These are phyloP conservation scores for Sechiopsis laciniata DNA, from an alignment of 306 rosid genomes.

Conservation along the genomic window DNA sequence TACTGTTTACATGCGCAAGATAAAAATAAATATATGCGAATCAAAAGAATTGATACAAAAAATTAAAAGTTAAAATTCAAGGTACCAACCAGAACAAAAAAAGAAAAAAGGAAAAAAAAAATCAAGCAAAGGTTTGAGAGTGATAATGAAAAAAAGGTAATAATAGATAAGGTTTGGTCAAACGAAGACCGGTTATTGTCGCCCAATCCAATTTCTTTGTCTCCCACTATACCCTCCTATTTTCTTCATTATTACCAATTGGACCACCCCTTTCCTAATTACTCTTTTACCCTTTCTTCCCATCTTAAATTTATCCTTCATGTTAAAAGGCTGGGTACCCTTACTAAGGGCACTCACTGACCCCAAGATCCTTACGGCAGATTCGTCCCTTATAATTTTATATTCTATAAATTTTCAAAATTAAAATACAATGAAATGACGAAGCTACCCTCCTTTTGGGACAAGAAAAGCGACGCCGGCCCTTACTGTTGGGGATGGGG, in stretches of 20 bases:
- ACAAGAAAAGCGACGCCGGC: neutral
- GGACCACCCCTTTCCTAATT: neutral
- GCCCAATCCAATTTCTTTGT: neutral
- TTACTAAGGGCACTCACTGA: neutral
- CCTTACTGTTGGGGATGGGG: neutral
- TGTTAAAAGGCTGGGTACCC: neutral
- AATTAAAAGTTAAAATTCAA: neutral
- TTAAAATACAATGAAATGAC: neutral
- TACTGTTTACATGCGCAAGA: too few relatives aligned
- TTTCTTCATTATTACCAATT: constrained; percentile 2
- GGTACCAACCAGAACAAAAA: too few relatives aligned
- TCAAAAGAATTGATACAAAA: too few relatives aligned
- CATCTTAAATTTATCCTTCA: too few relatives aligned
- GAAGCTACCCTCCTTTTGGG: neutral
- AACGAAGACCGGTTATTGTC: too few relatives aligned
- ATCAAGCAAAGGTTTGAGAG: neutral
- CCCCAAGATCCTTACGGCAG: neutral
- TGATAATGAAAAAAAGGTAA: neutral
- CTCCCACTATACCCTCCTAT: constrained; percentile 9
- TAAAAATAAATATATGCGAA: too few relatives aligned
- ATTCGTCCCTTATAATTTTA: neutral
- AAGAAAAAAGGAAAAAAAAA: too few relatives aligned
- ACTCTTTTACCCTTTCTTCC: neutral
- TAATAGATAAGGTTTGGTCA: constrained; percentile 18
- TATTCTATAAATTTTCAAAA: neutral